Evolutionary conservation across 1,284 basidiomycete genomes (phyloP).

Genomic region (Pseudozyma pruni): DNA sequence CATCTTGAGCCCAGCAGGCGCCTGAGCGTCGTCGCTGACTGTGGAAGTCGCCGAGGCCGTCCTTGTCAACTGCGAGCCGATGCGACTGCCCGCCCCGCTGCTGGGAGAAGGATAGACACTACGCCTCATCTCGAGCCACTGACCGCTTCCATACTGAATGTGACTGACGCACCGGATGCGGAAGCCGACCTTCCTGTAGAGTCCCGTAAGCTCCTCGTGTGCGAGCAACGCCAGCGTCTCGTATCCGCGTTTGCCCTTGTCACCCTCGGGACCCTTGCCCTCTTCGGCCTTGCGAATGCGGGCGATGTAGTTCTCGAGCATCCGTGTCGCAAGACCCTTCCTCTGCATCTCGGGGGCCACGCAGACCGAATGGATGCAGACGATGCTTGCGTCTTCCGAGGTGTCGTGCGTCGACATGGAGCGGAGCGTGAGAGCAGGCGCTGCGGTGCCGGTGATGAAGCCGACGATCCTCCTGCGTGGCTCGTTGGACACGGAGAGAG

Average conservation of each 20-base stretch:
- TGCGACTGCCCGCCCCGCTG: conserved; percentile 19
- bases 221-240: conserved; percentile 60
- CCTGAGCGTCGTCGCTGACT: conserved; percentile 16
- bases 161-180: conserved; percentile 58
- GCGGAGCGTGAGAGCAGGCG: conserved; percentile 56
- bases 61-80: conserved; percentile 25
- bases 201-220: conserved; percentile 56
- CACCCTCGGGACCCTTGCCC: conserved; percentile 42
- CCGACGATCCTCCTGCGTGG: conserved; percentile 56
- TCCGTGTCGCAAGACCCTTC: conserved; percentile 51
- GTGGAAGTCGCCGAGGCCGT: conserved; percentile 37
- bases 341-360: conserved; percentile 53
- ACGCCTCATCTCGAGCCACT: conserved; percentile 65
- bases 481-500: conserved; percentile 43
- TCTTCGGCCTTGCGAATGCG: conserved; percentile 49
- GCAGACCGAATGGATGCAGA: conserved; percentile 64
- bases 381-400: conserved; percentile 56
- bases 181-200: conserved; percentile 62
- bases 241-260: conserved; percentile 53
- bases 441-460: conserved; percentile 59
- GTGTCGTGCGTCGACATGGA: conserved; percentile 58
- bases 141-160: conserved; percentile 52
- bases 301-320: conserved; percentile 56
- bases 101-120: conserved; percentile 43
- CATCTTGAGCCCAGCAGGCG: conserved; percentile 18